Percentiles rank a stretch among this genome's conserved stretches.
Evolutionary conservation across 1,139 yeast species (phyloP).

Genomic region (Sugiyamaella grinbergsii): DNA sequence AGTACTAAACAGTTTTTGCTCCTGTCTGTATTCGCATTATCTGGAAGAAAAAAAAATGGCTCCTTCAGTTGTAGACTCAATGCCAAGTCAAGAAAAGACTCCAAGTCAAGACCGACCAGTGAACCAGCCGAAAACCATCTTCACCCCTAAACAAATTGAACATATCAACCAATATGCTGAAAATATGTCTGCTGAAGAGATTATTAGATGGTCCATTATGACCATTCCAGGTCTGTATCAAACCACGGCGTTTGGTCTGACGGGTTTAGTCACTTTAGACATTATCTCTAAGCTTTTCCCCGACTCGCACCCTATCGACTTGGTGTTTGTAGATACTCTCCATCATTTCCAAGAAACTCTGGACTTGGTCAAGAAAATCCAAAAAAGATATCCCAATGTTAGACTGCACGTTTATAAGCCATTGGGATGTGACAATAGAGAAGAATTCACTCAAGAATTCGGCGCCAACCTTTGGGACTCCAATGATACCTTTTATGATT

Average conservation of each 20-base stretch:
- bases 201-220: slow-evolving; percentile 75
- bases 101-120: neutral
- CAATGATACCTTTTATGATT: slow-evolving; percentile 82
- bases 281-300: slow-evolving; percentile 62
- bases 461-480: slow-evolving; percentile 85
- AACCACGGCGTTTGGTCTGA: slow-evolving; percentile 93
- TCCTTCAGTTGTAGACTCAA: slow-evolving; percentile 12
- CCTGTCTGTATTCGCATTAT: too few relatives aligned
- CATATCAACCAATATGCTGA: slow-evolving; percentile 61
- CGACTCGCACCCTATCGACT: slow-evolving; percentile 56
- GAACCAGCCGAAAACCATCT: neutral
- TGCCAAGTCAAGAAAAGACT: neutral
- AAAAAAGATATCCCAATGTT: slow-evolving; percentile 56
- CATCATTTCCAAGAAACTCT: slow-evolving; percentile 93
- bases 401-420: slow-evolving; percentile 69
- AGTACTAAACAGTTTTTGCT: neutral
- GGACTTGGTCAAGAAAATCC: slow-evolving; percentile 65
- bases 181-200: slow-evolving; percentile 63
- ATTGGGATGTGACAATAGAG: slow-evolving; percentile 53
- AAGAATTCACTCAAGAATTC: slow-evolving; percentile 64
- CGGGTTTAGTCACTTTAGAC: slow-evolving; percentile 87
- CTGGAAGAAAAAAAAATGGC: slow-evolving; percentile 11
- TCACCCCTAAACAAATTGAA: slow-evolving; percentile 35
- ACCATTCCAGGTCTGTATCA: slow-evolving; percentile 84
- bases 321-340: slow-evolving; percentile 85